phyloP scores from a whole-genome alignment of 1,139 yeast genomes.

The Blastobotrys malaysiensis region DNA sequence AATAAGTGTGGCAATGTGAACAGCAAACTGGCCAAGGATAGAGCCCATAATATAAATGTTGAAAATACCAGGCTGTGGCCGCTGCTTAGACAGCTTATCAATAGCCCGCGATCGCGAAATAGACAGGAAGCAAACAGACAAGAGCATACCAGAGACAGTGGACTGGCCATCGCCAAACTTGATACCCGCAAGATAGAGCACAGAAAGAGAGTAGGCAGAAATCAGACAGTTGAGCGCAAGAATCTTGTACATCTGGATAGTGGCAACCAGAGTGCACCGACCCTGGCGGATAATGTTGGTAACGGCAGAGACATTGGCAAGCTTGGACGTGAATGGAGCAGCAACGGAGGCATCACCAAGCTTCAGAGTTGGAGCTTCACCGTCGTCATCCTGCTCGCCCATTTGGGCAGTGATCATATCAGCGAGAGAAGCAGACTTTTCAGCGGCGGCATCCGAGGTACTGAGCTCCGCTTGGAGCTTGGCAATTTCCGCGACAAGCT shows the following conservation, averaged over 20 bases:
- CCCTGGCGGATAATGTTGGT: slow-evolving; percentile 96
- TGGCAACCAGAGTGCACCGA: slow-evolving; percentile 94
- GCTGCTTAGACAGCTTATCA: slow-evolving; percentile 81
- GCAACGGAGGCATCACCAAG: slow-evolving; percentile 99
- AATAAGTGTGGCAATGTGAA: slow-evolving; percentile 77
- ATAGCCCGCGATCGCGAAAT: slow-evolving; percentile 92
- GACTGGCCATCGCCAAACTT: slow-evolving; percentile 98
- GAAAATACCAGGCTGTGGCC: slow-evolving; percentile 98
- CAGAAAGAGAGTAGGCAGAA: slow-evolving; percentile 93
- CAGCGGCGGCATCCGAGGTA: slow-evolving; percentile 30
- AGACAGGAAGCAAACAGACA: slow-evolving; percentile 91
- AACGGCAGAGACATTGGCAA: slow-evolving; percentile 88
- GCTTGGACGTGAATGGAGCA: slow-evolving; percentile 96
- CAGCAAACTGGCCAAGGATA: slow-evolving; percentile 90
- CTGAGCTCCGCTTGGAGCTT: slow-evolving; percentile 37
- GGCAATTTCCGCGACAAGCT: slow-evolving; percentile 61
- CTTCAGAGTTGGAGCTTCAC: slow-evolving; percentile 87
- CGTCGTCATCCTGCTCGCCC: slow-evolving; percentile 66
- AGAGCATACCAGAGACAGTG: slow-evolving; percentile 82
- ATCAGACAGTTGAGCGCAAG: slow-evolving; percentile 94
- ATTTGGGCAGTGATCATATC: slow-evolving; percentile 67
- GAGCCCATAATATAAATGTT: slow-evolving; percentile 96
- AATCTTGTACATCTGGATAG: slow-evolving; percentile 98
- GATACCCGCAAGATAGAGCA: slow-evolving; percentile 92
- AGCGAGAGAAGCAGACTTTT: slow-evolving; percentile 55